Evolutionary conservation across 2,329 filamentous ascomycete genomes (phyloP), one percentile per base, ranked within the genome.

Genomic region (Eutypella sp.): DNA sequence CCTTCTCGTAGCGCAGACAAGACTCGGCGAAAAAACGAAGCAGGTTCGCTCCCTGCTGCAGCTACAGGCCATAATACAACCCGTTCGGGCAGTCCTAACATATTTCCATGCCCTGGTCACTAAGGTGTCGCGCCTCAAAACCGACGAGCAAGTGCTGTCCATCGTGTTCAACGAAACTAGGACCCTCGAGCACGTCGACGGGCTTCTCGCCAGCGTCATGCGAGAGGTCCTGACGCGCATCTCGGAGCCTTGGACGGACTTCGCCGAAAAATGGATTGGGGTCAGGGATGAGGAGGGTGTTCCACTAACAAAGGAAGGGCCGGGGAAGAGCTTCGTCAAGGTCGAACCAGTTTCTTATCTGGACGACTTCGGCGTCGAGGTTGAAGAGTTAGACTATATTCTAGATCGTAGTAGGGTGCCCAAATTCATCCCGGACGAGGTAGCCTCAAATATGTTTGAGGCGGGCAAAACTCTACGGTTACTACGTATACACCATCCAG

Each of bases 401-500:
- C 74, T 91, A 25, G 81, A 85, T 48, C 71, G 73, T 19, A 70
- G 77, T 23, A 78, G 79, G 50, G 81, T 93, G 67, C 88, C 88
- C 0, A 71, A 74, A 2, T 93, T 93, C 54, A 73, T 95, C 38
- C 77, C 83, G 0, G 63, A 71, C 5, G 87, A 93, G 47, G 78
- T 91, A 53, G 83, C 81, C 3, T 75, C 78, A 42, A 70, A 75
- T 5, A 80, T 93, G n/a, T 91, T 92, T 52, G 88, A 95, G 60
- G 86, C 84, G 3, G 89, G 88, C 4, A 80, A 78, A 56, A 92
- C 86, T 60, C 66, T 95, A 40, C 79, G 86, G 7, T 82, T 93
- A 44, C 72, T 95, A 40, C 79, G 82, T 54, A 69, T 72, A 19
- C 81, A 85, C 54, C 86, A 93, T 59, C 78, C 87, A 5, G 72